These are phyloP conservation scores for Tremella mesenterica DNA, from an alignment of 768 basidiomycete species.

Conservation along the genomic window DNA sequence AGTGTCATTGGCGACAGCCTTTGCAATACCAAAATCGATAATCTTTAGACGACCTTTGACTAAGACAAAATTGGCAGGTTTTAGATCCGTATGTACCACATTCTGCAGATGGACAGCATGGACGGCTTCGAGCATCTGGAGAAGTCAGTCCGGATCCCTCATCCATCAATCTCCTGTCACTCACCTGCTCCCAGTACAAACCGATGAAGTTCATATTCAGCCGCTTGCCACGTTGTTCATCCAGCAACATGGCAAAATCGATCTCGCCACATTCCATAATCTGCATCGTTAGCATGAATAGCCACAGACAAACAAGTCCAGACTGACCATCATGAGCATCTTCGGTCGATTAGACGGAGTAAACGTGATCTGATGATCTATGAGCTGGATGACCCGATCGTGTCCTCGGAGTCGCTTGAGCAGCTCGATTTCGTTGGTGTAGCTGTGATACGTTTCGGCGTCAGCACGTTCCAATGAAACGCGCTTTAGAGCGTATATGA, in stretches of 20 bases:
- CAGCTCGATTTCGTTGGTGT: slow-evolving; percentile 91
- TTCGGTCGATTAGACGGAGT: slow-evolving; percentile 53
- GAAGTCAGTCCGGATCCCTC: slow-evolving; percentile 1
- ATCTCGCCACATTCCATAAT: slow-evolving; percentile 97
- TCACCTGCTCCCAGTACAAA: slow-evolving; percentile 93
- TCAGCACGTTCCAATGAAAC: slow-evolving; percentile 85
- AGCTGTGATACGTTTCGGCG: slow-evolving; percentile 76
- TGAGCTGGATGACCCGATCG: slow-evolving; percentile 76
- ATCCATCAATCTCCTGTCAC: slow-evolving; percentile 19
- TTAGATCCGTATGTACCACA: slow-evolving; percentile 96
- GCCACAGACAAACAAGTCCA: neutral
- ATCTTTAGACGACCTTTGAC: slow-evolving; percentile 91
- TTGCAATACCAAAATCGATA: slow-evolving; percentile 99
- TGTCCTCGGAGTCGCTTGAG: slow-evolving; percentile 92
- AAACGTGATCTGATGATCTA: slow-evolving; percentile 82
- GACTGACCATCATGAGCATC: slow-evolving; percentile 55
- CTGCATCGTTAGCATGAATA: slow-evolving; percentile 27
- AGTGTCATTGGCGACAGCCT: slow-evolving; percentile 96
- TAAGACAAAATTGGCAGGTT: slow-evolving; percentile 96
- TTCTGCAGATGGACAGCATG: slow-evolving; percentile 96
- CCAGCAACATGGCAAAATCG: slow-evolving; percentile 73
- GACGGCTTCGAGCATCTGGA: slow-evolving; percentile 95
- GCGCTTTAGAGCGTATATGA: slow-evolving; percentile 83
- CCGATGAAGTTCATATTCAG: slow-evolving; percentile 90
- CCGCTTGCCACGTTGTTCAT: slow-evolving; percentile 72